Conservation (phyloP, 345 rosid genomes). For the Aquilaria malaccensis region DNA sequence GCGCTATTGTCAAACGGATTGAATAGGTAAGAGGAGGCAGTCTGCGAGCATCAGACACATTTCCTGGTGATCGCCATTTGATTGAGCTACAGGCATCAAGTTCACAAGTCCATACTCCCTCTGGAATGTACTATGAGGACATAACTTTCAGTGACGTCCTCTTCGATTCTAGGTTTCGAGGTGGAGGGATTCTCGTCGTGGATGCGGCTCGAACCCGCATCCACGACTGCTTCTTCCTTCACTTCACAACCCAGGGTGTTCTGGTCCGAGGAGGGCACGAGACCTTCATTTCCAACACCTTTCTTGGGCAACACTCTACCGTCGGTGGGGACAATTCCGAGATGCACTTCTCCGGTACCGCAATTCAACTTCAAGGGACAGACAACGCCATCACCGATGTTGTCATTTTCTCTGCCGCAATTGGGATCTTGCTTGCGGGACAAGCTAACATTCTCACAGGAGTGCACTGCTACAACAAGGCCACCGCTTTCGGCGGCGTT, state of each 20-base stretch:
- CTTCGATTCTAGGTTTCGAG: slow-evolving; percentile 54
- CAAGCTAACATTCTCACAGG: slow-evolving; percentile 60
- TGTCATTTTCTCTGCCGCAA: slow-evolving; percentile 58
- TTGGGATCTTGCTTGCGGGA: slow-evolving; percentile 44
- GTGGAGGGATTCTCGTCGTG: slow-evolving; percentile 47
- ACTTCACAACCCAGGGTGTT: slow-evolving; percentile 60
- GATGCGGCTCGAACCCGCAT: slow-evolving; percentile 55
- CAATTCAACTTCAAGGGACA: slow-evolving; percentile 45
- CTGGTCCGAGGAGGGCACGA: slow-evolving; percentile 59
- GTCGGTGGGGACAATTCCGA: slow-evolving; percentile 50
- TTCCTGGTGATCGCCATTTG: slow-evolving; percentile 54
- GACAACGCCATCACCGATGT: slow-evolving; percentile 59
- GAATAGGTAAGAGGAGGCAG: slow-evolving; percentile 63
- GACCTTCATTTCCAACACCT: slow-evolving; percentile 47
- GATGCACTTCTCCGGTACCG: slow-evolving; percentile 51
- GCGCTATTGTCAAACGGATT: background rate
- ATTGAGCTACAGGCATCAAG: slow-evolving; percentile 44
- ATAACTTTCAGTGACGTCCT: slow-evolving; percentile 55
- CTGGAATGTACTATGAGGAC: slow-evolving; percentile 36
- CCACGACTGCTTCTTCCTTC: slow-evolving; percentile 50
- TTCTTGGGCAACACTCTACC: slow-evolving; percentile 55
- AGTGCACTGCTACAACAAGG: slow-evolving; percentile 71
- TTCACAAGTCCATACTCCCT: slow-evolving; percentile 9
- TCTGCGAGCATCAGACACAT: slow-evolving; percentile 48
- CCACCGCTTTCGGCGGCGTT: slow-evolving; percentile 53